Base-by-base conservation (phyloP, 371 early-diverging fungal genomes). In the Apophysomyces sp. region DNA sequence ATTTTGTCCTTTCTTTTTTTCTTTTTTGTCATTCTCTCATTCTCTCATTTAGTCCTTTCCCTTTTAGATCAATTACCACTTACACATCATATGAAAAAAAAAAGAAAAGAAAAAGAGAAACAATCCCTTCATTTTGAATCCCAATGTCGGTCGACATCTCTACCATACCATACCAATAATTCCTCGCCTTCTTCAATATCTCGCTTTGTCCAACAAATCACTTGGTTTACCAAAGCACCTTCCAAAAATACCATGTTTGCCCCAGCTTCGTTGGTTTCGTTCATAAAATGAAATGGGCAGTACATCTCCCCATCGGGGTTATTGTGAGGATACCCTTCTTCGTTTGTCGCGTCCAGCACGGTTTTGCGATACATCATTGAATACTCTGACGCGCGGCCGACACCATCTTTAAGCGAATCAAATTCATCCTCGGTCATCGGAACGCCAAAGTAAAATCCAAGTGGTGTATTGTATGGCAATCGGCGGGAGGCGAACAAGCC, bases 371-470 rank as follows among this genome's bases (percentile, higher is more conserved):
- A 94, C 87, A 89, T 88, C 61, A 92, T 90, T 4, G 89, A 91
- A 67, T 79, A 76, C 30, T 79, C 72, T 0, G 70, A 89, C 0
- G 95, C 84, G 13, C 84, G 62, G 0, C 93, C 93, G 1, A 89
- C 79, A n/a, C 80, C 78, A 60, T 94, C 94, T 65, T 95, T 95
- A 44, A 86, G 68, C 8, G 86, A 83, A 63, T 94, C 94, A 67
- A 92, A 95, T 61, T 94, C 94, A 63, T 92, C 89, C 60, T 93
- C 93, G 3, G 91, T 89, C 91, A 92, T 93, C 5, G 95, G 95
- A 4, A 94, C 93, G 5, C 95, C 95, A 73, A 95, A 95, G 65
- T 95, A 95, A 64, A 94, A 95, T 2, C 95, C 95, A 1, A 95
- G 68, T 0, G 91, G 87, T 3, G 86, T 87, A 21, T 85, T 80